These are phyloP conservation scores for Onygena corvina DNA, from an alignment of 2,329 filamentous ascomycete genomes.

Conservation along the genomic window DNA sequence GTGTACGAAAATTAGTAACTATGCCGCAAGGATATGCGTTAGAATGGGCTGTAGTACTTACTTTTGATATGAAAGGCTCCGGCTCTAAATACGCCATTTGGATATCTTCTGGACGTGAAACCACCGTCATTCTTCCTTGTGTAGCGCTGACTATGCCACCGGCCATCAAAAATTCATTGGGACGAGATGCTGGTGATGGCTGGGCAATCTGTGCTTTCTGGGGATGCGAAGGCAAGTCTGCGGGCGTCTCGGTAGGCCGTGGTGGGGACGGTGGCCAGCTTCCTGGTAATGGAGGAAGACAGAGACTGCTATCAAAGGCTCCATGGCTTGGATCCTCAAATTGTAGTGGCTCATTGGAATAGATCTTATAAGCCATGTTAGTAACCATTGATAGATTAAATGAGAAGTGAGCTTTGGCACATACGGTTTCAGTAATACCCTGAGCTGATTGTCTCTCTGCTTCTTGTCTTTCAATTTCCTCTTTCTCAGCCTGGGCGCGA, in stretches of 20 bases:
- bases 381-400: neutral
- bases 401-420: neutral
- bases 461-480: neutral
- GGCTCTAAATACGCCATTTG: neutral
- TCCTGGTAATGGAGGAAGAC: neutral
- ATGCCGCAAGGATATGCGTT: neutral
- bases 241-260: neutral
- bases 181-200: neutral
- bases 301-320: neutral
- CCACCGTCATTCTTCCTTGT: neutral
- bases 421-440: neutral
- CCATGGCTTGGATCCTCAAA: neutral
- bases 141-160: neutral
- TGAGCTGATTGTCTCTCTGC: no score
- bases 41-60: neutral
- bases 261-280: slow-evolving; percentile 4
- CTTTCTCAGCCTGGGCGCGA: neutral
- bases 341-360: neutral
- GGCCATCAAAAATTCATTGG: neutral
- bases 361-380: neutral
- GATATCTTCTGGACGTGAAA: neutral
- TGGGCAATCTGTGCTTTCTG: neutral
- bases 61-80: neutral
- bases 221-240: neutral
- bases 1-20: neutral